These are phyloP conservation scores for Candida buenavistaensis DNA, from an alignment of 1,139 yeast species.

Conservation along the genomic window DNA sequence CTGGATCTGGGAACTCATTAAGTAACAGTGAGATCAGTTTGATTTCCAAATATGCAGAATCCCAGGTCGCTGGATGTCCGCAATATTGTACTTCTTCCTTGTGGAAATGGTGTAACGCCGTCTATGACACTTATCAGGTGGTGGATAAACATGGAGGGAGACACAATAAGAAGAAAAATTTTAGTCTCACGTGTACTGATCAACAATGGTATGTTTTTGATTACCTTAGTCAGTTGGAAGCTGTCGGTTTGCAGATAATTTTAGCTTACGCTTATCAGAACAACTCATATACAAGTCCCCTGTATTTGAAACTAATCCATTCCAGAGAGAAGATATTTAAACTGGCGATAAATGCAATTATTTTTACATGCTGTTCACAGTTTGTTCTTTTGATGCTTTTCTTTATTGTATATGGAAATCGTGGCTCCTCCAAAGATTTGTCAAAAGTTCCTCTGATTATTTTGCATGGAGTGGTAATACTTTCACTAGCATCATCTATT, in stretches of 20 bases:
- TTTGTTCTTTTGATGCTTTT: constrained; percentile 28
- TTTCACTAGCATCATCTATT: constrained; percentile 35
- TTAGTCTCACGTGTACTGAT: constrained; percentile 22
- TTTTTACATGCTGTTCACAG: constrained; percentile 26
- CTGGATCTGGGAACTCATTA: constrained; percentile 25
- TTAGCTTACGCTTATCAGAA: constrained; percentile 47
- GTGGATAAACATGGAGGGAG: constrained; percentile 10
- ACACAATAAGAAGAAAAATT: constrained; percentile 18
- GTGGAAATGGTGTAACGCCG: constrained; percentile 50
- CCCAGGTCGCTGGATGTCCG: constrained; percentile 51
- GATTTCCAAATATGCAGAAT: constrained; percentile 46
- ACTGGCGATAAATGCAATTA: constrained; percentile 18
- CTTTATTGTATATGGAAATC: constrained; percentile 33
- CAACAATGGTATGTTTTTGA: constrained; percentile 35
- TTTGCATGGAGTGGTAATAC: constrained; percentile 30
- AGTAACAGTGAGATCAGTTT: constrained; percentile 54
- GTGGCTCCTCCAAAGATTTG: constrained; percentile 24
- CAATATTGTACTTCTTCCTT: constrained; percentile 46
- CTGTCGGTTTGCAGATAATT: constrained; percentile 43
- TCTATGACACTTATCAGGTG: constrained; percentile 28
- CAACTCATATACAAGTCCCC: constrained; percentile 12
- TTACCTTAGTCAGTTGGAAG: constrained; percentile 41
- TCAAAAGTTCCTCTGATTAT: constrained; percentile 26
- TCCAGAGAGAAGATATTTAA: constrained; percentile 16
- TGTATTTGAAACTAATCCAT: constrained; percentile 21